Evolutionary conservation across 108 stramenopile genomes (phyloP).

Genomic region (Cyclotella baltica): DNA sequence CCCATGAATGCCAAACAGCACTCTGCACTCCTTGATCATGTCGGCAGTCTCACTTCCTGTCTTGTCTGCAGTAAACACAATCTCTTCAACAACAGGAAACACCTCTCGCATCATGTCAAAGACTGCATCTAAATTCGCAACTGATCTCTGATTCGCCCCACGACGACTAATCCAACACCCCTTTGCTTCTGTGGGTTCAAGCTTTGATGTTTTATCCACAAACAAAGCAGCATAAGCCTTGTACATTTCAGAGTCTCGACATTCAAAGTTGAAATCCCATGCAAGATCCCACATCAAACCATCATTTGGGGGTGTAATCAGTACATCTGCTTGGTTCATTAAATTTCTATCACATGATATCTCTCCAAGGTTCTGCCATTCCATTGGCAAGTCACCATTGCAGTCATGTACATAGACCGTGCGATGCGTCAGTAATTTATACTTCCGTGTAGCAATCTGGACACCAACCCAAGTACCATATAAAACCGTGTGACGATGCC

Average conservation of each 20-base stretch:
- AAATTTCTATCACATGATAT: constrained; percentile 9
- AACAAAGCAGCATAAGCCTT: constrained; percentile 7
- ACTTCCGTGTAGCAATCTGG: constrained; percentile 11
- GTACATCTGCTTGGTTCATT: neutral
- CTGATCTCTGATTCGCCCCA: neutral
- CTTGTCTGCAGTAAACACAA: neutral
- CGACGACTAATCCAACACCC: constrained; percentile 14
- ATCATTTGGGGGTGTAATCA: constrained; percentile 7
- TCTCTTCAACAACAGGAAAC: constrained; percentile 5
- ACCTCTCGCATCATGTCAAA: constrained; percentile 13
- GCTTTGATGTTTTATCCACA: neutral
- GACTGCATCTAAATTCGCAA: neutral
- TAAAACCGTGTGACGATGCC: neutral
- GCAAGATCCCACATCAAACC: constrained; percentile 24
- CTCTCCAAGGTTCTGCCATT: constrained; percentile 12
- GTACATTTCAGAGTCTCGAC: constrained; percentile 17
- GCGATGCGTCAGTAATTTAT: neutral
- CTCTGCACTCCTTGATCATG: constrained; percentile 8
- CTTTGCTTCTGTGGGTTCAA: constrained; percentile 9
- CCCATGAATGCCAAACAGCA: constrained; percentile 13
- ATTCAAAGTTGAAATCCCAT: constrained; percentile 11
- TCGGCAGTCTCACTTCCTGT: neutral
- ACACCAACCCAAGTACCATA: constrained; percentile 23
- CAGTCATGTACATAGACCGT: constrained; percentile 12
- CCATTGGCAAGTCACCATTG: constrained; percentile 7